These are phyloP conservation scores for Akanthomyces lecanii DNA, from an alignment of 2,329 filamentous ascomycete species.

Conservation along the genomic window DNA sequence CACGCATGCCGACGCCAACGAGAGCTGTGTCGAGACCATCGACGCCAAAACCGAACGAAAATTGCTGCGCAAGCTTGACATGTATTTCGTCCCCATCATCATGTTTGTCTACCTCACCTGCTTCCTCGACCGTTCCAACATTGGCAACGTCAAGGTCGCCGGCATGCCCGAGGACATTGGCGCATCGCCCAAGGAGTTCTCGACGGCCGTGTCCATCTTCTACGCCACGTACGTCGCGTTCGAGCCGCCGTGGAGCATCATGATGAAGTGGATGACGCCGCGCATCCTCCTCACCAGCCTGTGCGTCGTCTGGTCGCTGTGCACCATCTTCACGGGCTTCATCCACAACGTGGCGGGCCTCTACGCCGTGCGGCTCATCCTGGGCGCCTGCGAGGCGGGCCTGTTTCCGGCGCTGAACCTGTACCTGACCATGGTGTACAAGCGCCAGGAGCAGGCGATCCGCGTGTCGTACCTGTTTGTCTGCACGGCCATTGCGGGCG, in stretches of 20 bases:
- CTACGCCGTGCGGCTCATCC: conserved; percentile 24
- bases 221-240: conserved; percentile 31
- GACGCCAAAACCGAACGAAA: conserved; percentile 28
- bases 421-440: conserved; percentile 30
- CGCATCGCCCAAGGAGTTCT: conserved; percentile 28
- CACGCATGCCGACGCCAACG: not conserved
- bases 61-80: conserved; percentile 31
- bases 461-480: conserved; percentile 46
- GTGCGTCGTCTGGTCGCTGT: conserved; percentile 27
- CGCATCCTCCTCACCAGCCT: conserved; percentile 28
- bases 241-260: conserved; percentile 29
- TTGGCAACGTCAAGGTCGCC: conserved; percentile 35
- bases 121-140: conserved; percentile 52
- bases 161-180: conserved; percentile 32
- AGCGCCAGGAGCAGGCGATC: conserved; percentile 49
- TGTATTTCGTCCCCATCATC: conserved; percentile 39
- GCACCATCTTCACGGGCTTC: conserved; percentile 28
- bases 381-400: conserved; percentile 25
- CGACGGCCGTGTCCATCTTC: conserved; percentile 31
- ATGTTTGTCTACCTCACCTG: conserved; percentile 52
- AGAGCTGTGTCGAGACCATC: conserved; percentile 21
- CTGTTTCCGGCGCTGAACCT: conserved; percentile 26
- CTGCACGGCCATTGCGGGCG: conserved; percentile 46
- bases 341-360: conserved; percentile 27
- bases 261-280: conserved; percentile 32